Evolutionary conservation across 768 basidiomycete genomes (phyloP), one percentile per base, ranked within the genome.

Genomic region (Hemileccinum rubropunctum): DNA sequence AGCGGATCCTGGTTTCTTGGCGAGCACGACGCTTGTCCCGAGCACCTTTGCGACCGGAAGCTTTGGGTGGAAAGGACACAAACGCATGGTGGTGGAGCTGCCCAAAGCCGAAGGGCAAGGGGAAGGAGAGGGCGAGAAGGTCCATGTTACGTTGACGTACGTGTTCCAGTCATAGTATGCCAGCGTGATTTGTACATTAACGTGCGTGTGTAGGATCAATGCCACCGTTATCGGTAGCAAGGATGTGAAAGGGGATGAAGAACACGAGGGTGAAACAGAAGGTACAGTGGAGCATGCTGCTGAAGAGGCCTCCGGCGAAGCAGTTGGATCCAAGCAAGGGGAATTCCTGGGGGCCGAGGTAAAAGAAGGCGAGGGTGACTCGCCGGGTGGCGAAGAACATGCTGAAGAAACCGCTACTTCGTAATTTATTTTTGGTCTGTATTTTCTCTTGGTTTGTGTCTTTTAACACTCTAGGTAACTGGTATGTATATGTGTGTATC

Each of bases 11-110:
- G 88, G 86, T 10, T 75, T 79, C 62, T 72, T 90, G 53, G 80
- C 79, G 14, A 75, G 69, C 36, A 63, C 83, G 18, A 76, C 78
- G 0, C 73, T 90, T 7, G 56, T 76, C 4, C 80, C 90, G 2
- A 77, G 68, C 50, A 72, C 78, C 34, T 90, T 92, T 67, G 59
- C 72, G 13, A 89, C 88, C 0, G 88, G 89, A 11, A 88, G 86
- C 61, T 89, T 86, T 63, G 90, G 91, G 15, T 92, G 90, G 90
- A 91, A 90, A 64, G 89, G 84, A 2, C 79, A 67, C 64, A 86
- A 83, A 64, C 77, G 82, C 21, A 67, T 91, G 51, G 75, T 73
- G 1, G 74, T 92, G 44, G 85, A 89, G 59, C 63, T 91, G 14
- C 72, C 79, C 47, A 73, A 75, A 48, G 61, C 71, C 0, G 77